Evolutionary conservation across 805 yeast genomes (phyloP).

Genomic region (Suhomyces tanzawaensis): DNA sequence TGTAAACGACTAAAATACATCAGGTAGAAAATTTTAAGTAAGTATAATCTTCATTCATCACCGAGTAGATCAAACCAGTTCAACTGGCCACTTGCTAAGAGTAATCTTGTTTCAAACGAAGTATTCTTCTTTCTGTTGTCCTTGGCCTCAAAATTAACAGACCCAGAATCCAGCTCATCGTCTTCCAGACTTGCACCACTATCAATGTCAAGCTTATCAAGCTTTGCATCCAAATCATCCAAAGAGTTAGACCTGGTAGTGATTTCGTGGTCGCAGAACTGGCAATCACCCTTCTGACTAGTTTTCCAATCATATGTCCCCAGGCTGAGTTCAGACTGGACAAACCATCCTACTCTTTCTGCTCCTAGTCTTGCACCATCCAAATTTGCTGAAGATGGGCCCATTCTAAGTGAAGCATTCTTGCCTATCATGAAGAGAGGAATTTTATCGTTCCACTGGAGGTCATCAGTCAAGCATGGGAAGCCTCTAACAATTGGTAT

Average conservation of each 20-base stretch:
- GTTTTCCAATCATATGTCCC: slow-evolving; percentile 11
- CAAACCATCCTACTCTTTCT: slow-evolving; percentile 43
- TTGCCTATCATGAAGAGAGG: slow-evolving; percentile 45
- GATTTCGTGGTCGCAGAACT: slow-evolving; percentile 5
- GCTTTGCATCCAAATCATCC: slow-evolving; percentile 3
- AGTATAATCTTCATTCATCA: not conserved
- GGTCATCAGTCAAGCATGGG: slow-evolving; percentile 44
- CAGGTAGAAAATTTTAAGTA: too few species aligned
- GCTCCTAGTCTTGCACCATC: slow-evolving; percentile 48
- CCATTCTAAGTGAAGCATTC: slow-evolving; percentile 40
- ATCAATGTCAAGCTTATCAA: not conserved
- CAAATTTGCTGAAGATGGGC: slow-evolving; percentile 46
- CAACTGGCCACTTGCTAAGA: slow-evolving; percentile 27
- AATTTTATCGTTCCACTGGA: slow-evolving; percentile 39
- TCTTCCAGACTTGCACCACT: not conserved
- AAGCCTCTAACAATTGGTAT: slow-evolving; percentile 35
- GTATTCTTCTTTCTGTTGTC: slow-evolving; percentile 6
- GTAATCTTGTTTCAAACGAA: slow-evolving; percentile 17
- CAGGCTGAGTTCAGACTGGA: slow-evolving; percentile 17
- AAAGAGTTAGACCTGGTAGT: not conserved
- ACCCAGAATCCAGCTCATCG: not conserved
- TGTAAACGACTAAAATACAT: too few species aligned
- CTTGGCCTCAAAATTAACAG: too few species aligned
- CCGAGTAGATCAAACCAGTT: slow-evolving; percentile 27
- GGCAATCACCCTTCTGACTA: slow-evolving; percentile 2